Base-by-base conservation (phyloP, 179 eudicot species). In the Spergularia azorica region DNA sequence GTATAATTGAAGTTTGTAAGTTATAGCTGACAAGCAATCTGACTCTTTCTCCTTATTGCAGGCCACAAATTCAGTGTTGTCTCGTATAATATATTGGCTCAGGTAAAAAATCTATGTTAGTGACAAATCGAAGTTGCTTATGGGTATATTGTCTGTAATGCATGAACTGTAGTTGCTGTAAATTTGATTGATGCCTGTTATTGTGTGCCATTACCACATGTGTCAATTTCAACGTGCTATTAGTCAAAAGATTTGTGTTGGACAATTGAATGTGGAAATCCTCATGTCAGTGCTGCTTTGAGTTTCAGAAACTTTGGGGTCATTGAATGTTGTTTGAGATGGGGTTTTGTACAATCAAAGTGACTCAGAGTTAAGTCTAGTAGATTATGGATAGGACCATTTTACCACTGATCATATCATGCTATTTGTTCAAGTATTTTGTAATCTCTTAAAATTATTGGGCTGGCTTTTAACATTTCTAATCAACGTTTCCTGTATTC, bases 41-140 rank as follows among this genome's bases (percentile, higher is more conserved):
- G 38, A 64, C 36, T 72, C 67, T 59, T 71, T 36, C 55, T 20
- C 48, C n/a, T 21, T 79, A 20, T 70, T 82, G 71, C 93, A 95
- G 98, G 92, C 63, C 80, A 79, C 80, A 91, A 79, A 82, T 93
- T 95, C 82, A 84, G 96, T 65, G 81, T 93, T 59, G 92, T 95
- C 76, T 92, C 98, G 6, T 95, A 95, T 83, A 95, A 95, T 78
- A 89, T 95, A 75, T 73, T 95, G 83, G 98, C 97, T 63, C 98
- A 95, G 97, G 98, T 95, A 82, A 39, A 26, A n/a, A 63, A 38
- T 39, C 15, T 55, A 11, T 8, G 48, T 62, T 70, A 52, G 48
- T 17, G 38, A 9, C 46, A 38, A 0, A 36, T 41, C 11, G 67
- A 50, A 36, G 2, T 15, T 57, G 6, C 14, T 48, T 63, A 17